Evolutionary conservation across 345 rosid genomes (phyloP).

Genomic region (Corchorus olitorius): DNA sequence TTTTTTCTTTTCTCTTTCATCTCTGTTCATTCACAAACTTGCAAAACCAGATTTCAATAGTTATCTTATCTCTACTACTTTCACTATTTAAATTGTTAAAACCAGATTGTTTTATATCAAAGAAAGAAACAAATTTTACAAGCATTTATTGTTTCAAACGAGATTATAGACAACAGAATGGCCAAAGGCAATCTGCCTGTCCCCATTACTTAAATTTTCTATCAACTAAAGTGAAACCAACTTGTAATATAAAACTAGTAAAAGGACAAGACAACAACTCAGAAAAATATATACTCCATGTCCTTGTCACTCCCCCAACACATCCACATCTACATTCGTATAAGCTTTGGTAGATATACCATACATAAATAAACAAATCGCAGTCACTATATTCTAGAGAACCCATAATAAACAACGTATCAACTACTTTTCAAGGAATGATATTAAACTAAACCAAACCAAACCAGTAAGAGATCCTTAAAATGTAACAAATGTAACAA

Average conservation of each 20-base stretch:
- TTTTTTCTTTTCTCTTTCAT: neutral
- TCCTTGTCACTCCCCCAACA: neutral
- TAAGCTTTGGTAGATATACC: neutral
- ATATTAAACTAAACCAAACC: too few relatives aligned
- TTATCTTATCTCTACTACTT: neutral
- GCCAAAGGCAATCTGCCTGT: neutral
- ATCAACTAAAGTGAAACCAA: neutral
- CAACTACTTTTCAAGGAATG: neutral
- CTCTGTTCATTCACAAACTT: neutral
- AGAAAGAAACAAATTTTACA: neutral
- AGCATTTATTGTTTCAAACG: neutral
- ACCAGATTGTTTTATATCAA: neutral
- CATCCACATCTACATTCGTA: neutral
- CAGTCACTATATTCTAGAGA: conserved; percentile 17
- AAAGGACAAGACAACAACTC: neutral
- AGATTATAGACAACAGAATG: neutral
- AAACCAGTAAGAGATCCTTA: neutral
- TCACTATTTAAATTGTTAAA: neutral
- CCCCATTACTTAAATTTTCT: neutral
- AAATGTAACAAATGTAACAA: neutral
- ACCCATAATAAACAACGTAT: conserved; percentile 1
- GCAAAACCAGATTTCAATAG: too few relatives aligned
- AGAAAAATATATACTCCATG: neutral
- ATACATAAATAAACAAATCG: conserved; percentile 7
- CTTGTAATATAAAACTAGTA: neutral